Base-by-base conservation (phyloP, 2,329 filamentous ascomycete species). In the Colletotrichum cordylinicola region DNA sequence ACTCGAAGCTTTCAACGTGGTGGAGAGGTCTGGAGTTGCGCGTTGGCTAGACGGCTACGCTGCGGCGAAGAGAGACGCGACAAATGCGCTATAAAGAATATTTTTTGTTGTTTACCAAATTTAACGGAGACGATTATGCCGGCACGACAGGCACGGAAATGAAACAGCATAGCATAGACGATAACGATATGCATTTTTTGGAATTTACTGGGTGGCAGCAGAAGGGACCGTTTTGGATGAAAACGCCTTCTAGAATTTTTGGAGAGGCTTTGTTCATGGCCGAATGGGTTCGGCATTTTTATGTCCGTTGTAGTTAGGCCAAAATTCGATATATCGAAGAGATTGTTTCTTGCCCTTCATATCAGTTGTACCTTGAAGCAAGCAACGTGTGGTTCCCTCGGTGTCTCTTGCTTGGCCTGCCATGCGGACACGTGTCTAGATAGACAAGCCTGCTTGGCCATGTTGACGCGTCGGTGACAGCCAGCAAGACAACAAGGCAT, bases 111-210 rank as follows among this genome's bases (percentile, higher is more conserved):
- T 64, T 64, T 66, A 21, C n/a, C 43, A 52, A 12, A 18, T 58
- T 60, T 74, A 43, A 76, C 48, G 60, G 74, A 75, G 67, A 74
- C 74, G 74, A 76, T 70, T 37, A 75, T 75, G 76, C 69, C 74
- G 74, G 62, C 65, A 77, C 74, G 76, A 76, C 74, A 77, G 74
- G 65, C 74, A 75, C 64, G 72, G 72, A 77, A 77, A 77, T 58
- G 73, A 77, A 66, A 74, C 64, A 76, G 74, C 74, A 77, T 76
- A 76, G 70, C 76, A 76, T 74, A 75, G 66, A 76, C 61, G 66
- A 67, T 70, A 55, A 76, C 67, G 74, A 76, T 76, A 61, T 71
- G 74, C 74, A 75, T 71, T 48, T 33, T 33, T 66, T 67, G 66
- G 58, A 33, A 21, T 74, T 74, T 66, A 62, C 13, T 31, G 60